Evolutionary conservation across 1,284 basidiomycete genomes (phyloP).

Genomic region (Termitomyces sp.): DNA sequence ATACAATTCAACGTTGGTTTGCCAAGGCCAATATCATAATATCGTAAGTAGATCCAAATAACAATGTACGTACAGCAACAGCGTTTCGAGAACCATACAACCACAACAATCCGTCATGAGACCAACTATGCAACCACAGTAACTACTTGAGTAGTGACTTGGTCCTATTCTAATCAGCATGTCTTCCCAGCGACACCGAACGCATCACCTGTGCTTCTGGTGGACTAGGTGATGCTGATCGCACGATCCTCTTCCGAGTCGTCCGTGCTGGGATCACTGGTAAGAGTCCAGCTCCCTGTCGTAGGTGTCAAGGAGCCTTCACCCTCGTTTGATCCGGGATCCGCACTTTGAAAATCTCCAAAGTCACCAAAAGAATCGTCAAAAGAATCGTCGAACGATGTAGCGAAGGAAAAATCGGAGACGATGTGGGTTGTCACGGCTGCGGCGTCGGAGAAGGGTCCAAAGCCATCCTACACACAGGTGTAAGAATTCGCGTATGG

Average conservation of each 20-base stretch:
- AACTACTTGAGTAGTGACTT: neutral
- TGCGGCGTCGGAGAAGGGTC: conserved; percentile 68
- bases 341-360: conserved; percentile 61
- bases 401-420: conserved; percentile 50
- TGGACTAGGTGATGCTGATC: conserved; percentile 11
- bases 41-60: neutral
- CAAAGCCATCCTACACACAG: conserved; percentile 54
- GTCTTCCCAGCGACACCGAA: conserved; percentile 1
- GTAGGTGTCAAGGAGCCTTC: conserved; percentile 61
- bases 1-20: neutral
- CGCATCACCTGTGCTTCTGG: conserved; percentile 1
- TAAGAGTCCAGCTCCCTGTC: conserved; percentile 63
- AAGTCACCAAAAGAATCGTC: conserved; percentile 66
- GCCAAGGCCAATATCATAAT: neutral
- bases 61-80: neutral
- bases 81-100: neutral
- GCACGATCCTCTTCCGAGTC: conserved; percentile 19
- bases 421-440: conserved; percentile 18
- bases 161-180: neutral
- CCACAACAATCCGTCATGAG: neutral
- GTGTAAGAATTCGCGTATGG: conserved; percentile 5
- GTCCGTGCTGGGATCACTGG: conserved; percentile 25
- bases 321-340: conserved; percentile 9
- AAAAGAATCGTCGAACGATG: conserved; percentile 58
- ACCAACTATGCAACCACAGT: neutral